Evolutionary conservation across 2,329 filamentous ascomycete genomes (phyloP), one percentile per base, ranked within the genome.

Genomic region (Pestalotiopsis sp.): DNA sequence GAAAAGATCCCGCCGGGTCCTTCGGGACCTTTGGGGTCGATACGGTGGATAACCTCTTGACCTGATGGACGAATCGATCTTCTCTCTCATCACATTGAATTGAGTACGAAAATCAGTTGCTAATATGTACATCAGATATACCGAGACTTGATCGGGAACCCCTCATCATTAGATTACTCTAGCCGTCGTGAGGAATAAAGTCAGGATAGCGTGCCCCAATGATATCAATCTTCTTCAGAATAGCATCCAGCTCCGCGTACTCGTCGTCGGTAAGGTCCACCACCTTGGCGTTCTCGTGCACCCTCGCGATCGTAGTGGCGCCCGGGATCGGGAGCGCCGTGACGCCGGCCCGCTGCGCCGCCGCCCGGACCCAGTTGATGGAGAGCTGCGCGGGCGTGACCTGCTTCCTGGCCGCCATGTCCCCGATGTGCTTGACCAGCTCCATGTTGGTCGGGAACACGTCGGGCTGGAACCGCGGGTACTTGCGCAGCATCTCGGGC

Each of bases 271-370:
- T 84, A 60, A 91, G 75, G 1, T 84, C 79, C 4, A 89, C 80
- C 45, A 81, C 71, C 69, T 82, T 84, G 39, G 82, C 79, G 72
- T 93, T 93, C 82, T 92, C 90, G n/a, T 81, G 73, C 12, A 92
- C 83, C 25, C 90, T 83, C 49, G 80, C 83, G 11, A 80, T 81
- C 4, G 83, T 88, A 0, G 87, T 88, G 9, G 90, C 87, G 2
- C 91, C 91, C 0, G 91, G 91, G 70, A 93, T 92, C 5, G 90
- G 90, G 64, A 93, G 86, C 70, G 92, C 86, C 17, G 74, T 77
- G 83, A 87, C 84, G 52, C 86, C 88, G 5, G 85, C 82, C 45
- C 81, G 82, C 65, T 79, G 80, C 57, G 83, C 85, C 56, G 89
- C 80, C 1, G 83, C 79, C 59, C 83, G 73, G 2, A 89, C 79